phyloP scores from a whole-genome alignment of 2,329 filamentous ascomycete species.

The Microsporum audouinii region DNA sequence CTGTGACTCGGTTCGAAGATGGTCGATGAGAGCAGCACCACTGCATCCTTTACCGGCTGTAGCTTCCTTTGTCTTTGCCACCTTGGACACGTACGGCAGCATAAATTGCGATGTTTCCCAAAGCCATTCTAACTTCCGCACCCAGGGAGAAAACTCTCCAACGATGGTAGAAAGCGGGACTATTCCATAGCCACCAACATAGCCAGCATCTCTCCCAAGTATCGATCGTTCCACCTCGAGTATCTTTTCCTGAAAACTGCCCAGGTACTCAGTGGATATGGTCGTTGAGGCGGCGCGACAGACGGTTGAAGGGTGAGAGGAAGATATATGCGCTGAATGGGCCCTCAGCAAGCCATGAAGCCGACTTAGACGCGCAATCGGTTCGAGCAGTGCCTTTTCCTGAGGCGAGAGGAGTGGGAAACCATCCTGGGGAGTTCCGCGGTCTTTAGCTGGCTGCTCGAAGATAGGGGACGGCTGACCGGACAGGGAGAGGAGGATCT shows the following conservation, averaged over 20 bases:
- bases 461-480: conserved; percentile 87
- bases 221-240: conserved; percentile 73
- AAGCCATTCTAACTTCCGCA: conserved; percentile 72
- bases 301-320: conserved; percentile 64
- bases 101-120: conserved; percentile 64
- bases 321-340: conserved; percentile 55
- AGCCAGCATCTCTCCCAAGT: conserved; percentile 59
- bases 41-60: conserved; percentile 38
- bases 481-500: conserved; percentile 91
- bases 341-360: conserved; percentile 62
- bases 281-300: conserved; percentile 78
- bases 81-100: conserved; percentile 32
- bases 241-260: conserved; percentile 70
- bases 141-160: conserved; percentile 78
- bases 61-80: conserved; percentile 14
- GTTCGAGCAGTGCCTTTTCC: conserved; percentile 69
- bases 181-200: conserved; percentile 85
- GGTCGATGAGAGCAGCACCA: conserved; percentile 65
- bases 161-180: conserved; percentile 81
- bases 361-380: conserved; percentile 64
- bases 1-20: conserved; percentile 61
- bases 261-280: conserved; percentile 62
- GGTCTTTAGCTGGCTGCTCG: conserved; percentile 40
- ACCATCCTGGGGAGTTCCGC: conserved; percentile 40
- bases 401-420: conserved; percentile 55